phyloP scores from a whole-genome alignment of 2,329 filamentous ascomycete genomes.

The Dactylellina sp. region DNA sequence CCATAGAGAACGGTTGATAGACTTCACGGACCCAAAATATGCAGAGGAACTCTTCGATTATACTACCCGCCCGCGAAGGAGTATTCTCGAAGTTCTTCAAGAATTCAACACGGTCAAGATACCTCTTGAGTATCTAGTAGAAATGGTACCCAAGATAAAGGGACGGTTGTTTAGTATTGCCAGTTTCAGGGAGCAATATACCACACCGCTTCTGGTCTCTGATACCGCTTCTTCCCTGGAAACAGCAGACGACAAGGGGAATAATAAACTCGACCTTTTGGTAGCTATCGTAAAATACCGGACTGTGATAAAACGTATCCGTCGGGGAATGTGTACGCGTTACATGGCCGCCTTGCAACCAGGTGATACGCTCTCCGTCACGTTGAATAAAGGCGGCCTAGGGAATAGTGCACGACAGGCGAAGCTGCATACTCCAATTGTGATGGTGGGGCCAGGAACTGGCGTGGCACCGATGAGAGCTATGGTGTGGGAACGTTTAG shows the following conservation, averaged over 20 bases:
- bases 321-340: slow-evolving; percentile 88
- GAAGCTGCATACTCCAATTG: slow-evolving; percentile 70
- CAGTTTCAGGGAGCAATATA: slow-evolving; percentile 71
- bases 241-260: background rate
- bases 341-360: slow-evolving; percentile 77
- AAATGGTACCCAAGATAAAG: slow-evolving; percentile 83
- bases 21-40: slow-evolving; percentile 82
- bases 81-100: slow-evolving; percentile 89
- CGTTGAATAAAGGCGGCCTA: slow-evolving; percentile 68
- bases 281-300: slow-evolving; percentile 91
- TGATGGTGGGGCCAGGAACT: slow-evolving; percentile 86
- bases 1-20: slow-evolving; percentile 83
- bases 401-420: slow-evolving; percentile 63
- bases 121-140: slow-evolving; percentile 77
- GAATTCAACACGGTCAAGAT: slow-evolving; percentile 89
- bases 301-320: slow-evolving; percentile 83
- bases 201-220: slow-evolving; percentile 55
- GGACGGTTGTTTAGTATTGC: slow-evolving; percentile 94
- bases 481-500: slow-evolving; percentile 77
- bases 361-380: slow-evolving; percentile 72
- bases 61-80: slow-evolving; percentile 86
- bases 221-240: slow-evolving; percentile 62
- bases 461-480: slow-evolving; percentile 86
- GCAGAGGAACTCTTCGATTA: slow-evolving; percentile 97
- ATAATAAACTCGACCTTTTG: slow-evolving; percentile 75